These are phyloP conservation scores for Dispira simplex DNA, from an alignment of 192 early-diverging fungal genomes.

Conservation along the genomic window DNA sequence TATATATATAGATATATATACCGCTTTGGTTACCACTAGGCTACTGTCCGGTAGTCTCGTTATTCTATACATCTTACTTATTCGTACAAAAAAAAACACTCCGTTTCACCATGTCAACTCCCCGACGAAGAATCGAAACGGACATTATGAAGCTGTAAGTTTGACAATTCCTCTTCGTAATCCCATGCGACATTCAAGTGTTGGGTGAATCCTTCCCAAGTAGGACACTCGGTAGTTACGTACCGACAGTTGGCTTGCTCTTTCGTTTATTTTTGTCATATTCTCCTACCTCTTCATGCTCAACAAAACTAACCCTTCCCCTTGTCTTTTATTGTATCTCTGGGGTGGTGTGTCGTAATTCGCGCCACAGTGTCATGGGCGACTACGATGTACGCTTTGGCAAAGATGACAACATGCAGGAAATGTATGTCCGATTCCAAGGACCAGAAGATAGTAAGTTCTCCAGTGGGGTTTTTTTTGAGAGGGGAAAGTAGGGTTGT, in stretches of 20 bases:
- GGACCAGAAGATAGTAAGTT: slow-evolving; percentile 88
- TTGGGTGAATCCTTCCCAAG: neutral
- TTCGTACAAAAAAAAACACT: too few relatives aligned
- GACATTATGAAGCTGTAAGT: slow-evolving; percentile 98
- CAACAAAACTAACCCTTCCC: neutral
- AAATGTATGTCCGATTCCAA: slow-evolving; percentile 87
- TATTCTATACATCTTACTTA: too few relatives aligned
- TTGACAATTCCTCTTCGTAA: neutral
- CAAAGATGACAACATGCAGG: slow-evolving; percentile 95
- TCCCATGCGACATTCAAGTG: neutral
- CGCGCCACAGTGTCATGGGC: slow-evolving; percentile 74
- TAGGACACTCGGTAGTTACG: too few relatives aligned
- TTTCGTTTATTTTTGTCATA: too few relatives aligned
- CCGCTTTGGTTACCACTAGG: too few relatives aligned
- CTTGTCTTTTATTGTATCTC: slow-evolving; percentile 9
- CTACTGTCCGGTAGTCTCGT: too few relatives aligned
- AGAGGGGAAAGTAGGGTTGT: too few relatives aligned
- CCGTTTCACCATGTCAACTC: slow-evolving; percentile 53
- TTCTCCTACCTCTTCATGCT: too few relatives aligned
- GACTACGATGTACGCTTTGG: slow-evolving; percentile 98
- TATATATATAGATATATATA: too few relatives aligned
- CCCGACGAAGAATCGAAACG: slow-evolving; percentile 89
- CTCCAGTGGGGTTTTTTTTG: too few relatives aligned
- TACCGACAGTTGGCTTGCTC: too few relatives aligned
- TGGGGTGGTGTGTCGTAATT: neutral